A percentile compares a stretch with the other conserved stretches of the same genome.
phyloP scores from a whole-genome alignment of 495 filamentous ascomycete species.

The Talaromyces adpressus region DNA sequence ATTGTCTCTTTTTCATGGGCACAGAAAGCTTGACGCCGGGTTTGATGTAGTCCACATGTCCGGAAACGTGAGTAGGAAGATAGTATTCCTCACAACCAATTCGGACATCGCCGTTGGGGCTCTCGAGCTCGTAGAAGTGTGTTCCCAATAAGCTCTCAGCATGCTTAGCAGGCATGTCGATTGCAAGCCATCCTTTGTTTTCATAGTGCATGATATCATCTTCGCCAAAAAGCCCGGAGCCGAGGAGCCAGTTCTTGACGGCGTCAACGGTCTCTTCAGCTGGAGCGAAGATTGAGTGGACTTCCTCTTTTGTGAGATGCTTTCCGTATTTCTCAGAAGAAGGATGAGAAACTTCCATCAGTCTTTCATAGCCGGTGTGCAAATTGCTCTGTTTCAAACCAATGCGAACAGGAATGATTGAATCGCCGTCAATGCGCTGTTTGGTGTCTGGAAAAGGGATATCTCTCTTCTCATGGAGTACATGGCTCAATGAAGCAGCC shows the following conservation, averaged over 20 bases:
- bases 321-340: constrained; percentile 44
- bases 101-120: constrained; percentile 32
- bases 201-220: constrained; percentile 38
- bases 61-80: constrained; percentile 40
- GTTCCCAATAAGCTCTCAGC: constrained; percentile 50
- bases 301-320: constrained; percentile 35
- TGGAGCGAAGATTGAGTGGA: constrained; percentile 38
- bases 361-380: constrained; percentile 42
- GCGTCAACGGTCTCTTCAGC: constrained; percentile 21
- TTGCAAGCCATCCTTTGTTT: constrained; percentile 49
- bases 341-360: constrained; percentile 42
- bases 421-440: constrained; percentile 19
- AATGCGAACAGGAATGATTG: constrained; percentile 47
- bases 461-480: neutral
- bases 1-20: constrained; percentile 13
- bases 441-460: neutral
- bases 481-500: constrained; percentile 1
- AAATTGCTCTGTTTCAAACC: constrained; percentile 49
- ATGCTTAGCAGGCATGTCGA: constrained; percentile 48
- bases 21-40: constrained; percentile 44
- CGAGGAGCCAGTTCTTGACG: constrained; percentile 35
- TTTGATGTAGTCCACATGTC: constrained; percentile 53
- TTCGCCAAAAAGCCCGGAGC: constrained; percentile 37
- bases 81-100: constrained; percentile 49
- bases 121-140: constrained; percentile 51